phyloP scores from a whole-genome alignment of 78 protist species.

The Protostelium mycophagum region DNA sequence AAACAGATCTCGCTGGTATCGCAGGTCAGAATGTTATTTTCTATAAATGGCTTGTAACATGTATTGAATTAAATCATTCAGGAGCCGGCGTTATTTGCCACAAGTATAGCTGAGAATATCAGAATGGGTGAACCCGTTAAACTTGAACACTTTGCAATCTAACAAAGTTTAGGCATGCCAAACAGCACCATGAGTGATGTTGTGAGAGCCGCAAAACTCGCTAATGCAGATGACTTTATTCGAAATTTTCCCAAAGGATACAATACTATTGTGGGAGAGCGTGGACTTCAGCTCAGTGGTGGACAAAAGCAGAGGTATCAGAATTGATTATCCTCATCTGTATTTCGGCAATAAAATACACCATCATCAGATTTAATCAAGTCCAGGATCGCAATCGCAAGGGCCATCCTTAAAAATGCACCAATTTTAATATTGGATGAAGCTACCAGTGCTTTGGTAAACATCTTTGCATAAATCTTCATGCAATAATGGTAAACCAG shows the following conservation, averaged over 20 bases:
- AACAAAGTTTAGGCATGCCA: neutral
- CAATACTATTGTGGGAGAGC: slow-evolving; percentile 84
- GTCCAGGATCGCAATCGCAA: slow-evolving; percentile 82
- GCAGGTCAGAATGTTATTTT: too few species aligned
- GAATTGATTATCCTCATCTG: too few species aligned
- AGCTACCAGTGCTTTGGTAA: slow-evolving; percentile 78
- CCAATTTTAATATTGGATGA: slow-evolving; percentile 85
- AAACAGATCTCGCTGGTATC: slow-evolving; percentile 52
- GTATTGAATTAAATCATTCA: too few species aligned
- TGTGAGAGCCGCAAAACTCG: slow-evolving; percentile 74
- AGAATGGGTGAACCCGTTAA: slow-evolving; percentile 63
- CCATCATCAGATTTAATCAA: neutral
- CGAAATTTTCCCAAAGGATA: slow-evolving; percentile 74
- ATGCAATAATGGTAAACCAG: slow-evolving; percentile 42
- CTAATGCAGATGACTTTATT: slow-evolving; percentile 93
- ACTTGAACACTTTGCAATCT: neutral
- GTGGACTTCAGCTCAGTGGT: slow-evolving; percentile 70
- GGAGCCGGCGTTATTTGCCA: slow-evolving; percentile 83
- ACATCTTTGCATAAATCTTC: neutral
- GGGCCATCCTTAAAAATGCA: slow-evolving; percentile 83
- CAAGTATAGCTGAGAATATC: slow-evolving; percentile 78
- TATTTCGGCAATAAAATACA: neutral
- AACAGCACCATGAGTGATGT: slow-evolving; percentile 30
- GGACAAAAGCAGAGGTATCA: slow-evolving; percentile 33
- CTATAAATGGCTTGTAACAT: too few species aligned